These are phyloP conservation scores for Trichoderma sp. DNA, from an alignment of 2,329 filamentous ascomycete species.

Conservation along the genomic window DNA sequence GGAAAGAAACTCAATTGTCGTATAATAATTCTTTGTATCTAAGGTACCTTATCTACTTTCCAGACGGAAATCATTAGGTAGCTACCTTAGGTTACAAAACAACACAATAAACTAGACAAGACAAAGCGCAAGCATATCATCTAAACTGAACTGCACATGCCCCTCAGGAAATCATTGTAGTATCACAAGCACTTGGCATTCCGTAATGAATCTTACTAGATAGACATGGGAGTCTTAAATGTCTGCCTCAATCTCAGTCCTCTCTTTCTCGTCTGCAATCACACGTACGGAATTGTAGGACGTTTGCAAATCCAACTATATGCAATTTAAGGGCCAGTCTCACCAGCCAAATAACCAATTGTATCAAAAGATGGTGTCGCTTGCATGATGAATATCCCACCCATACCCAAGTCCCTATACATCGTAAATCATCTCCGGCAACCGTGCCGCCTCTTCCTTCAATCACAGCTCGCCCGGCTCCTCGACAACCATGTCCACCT, in stretches of 20 bases:
- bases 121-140: background rate
- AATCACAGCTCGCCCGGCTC: constrained; percentile 20
- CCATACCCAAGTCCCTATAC: background rate
- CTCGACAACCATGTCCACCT: constrained; percentile 7
- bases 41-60: too few species aligned
- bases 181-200: background rate
- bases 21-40: too few species aligned
- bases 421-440: background rate
- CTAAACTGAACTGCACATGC: too few species aligned
- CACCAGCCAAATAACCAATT: background rate
- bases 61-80: background rate
- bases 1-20: background rate
- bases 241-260: too few species aligned
- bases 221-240: too few species aligned
- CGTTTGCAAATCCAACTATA: too few species aligned
- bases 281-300: too few species aligned
- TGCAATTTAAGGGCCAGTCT: background rate
- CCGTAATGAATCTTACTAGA: background rate
- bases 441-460: too few species aligned
- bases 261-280: too few species aligned
- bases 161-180: too few species aligned
- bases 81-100: too few species aligned
- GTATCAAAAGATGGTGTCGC: constrained; percentile 14
- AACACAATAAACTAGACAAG: background rate
- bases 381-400: background rate